Evolutionary conservation across 75 land plant genomes (phyloP).

Genomic region (Ceratopteris richardii): DNA sequence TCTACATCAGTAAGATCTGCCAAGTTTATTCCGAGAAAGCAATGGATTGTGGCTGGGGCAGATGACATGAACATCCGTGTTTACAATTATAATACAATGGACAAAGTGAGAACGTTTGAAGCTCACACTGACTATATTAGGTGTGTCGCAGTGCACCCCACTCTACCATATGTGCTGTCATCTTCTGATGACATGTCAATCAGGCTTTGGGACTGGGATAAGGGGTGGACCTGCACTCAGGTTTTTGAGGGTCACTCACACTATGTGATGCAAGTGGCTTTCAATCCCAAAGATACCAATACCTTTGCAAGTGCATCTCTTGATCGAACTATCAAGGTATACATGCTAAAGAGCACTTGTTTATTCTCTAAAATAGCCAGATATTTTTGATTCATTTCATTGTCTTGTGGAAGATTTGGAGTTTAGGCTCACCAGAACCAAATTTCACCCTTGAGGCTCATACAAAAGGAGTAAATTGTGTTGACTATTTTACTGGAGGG

Average conservation of each 20-base stretch:
- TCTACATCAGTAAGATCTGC: slow-evolving; percentile 81
- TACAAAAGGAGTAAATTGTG: slow-evolving; percentile 79
- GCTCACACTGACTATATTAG: slow-evolving; percentile 97
- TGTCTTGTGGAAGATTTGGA: slow-evolving; percentile 66
- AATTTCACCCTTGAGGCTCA: slow-evolving; percentile 88
- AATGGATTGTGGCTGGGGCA: slow-evolving; percentile 97
- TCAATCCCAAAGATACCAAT: slow-evolving; percentile 76
- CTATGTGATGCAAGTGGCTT: slow-evolving; percentile 97
- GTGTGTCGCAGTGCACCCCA: slow-evolving; percentile 94
- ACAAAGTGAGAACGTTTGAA: slow-evolving; percentile 92
- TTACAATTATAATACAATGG: slow-evolving; percentile 97
- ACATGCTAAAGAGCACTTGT: neutral
- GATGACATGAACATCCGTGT: slow-evolving; percentile 98
- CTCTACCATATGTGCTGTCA: slow-evolving; percentile 93
- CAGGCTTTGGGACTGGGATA: slow-evolving; percentile 99
- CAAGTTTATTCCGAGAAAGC: slow-evolving; percentile 85
- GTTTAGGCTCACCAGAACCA: slow-evolving; percentile 79
- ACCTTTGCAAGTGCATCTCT: slow-evolving; percentile 48
- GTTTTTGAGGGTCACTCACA: slow-evolving; percentile 97
- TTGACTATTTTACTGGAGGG: slow-evolving; percentile 72
- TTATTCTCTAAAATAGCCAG: too few species aligned
- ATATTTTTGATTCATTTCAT: neutral
- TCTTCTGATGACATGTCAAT: slow-evolving; percentile 98
- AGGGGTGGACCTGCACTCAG: slow-evolving; percentile 92
- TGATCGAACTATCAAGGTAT: slow-evolving; percentile 43